Evolutionary conservation across 2,329 filamentous ascomycete species (phyloP).

Genomic region (Pestalotiopsis sp.): DNA sequence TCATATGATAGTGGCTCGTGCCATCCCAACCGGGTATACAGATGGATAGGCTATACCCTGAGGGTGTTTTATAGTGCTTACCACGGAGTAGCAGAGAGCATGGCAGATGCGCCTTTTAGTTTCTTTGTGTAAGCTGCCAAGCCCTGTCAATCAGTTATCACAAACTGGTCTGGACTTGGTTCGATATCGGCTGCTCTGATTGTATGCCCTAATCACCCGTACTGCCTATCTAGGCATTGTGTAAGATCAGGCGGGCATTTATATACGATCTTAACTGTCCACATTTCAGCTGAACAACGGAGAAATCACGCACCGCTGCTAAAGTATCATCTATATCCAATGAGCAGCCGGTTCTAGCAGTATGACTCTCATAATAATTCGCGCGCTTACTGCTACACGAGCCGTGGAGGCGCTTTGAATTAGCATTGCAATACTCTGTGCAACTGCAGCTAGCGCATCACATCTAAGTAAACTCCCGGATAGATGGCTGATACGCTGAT

Average conservation of each 20-base stretch:
- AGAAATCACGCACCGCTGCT: neutral
- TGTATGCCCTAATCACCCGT: neutral
- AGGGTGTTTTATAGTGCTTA: neutral
- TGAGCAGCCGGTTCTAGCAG: neutral
- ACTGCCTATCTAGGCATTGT: neutral
- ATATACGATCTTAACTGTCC: constrained; percentile 14
- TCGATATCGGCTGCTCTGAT: neutral
- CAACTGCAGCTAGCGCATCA: neutral
- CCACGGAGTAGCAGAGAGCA: neutral
- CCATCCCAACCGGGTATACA: neutral
- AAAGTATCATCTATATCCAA: neutral
- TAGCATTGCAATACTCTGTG: neutral
- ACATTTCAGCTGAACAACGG: constrained; percentile 34
- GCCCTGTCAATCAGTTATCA: neutral
- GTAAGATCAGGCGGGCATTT: neutral
- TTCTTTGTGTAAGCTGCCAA: neutral
- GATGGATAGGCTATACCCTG: neutral
- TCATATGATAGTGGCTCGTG: neutral
- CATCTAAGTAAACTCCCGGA: no score
- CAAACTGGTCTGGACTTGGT: neutral
- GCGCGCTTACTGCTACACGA: neutral
- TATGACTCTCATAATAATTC: neutral
- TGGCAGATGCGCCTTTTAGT: neutral
- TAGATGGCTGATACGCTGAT: no score
- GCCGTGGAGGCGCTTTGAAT: neutral